Base-by-base conservation (phyloP, 1,139 yeast genomes). In the Sugiyamaella paludigena region DNA sequence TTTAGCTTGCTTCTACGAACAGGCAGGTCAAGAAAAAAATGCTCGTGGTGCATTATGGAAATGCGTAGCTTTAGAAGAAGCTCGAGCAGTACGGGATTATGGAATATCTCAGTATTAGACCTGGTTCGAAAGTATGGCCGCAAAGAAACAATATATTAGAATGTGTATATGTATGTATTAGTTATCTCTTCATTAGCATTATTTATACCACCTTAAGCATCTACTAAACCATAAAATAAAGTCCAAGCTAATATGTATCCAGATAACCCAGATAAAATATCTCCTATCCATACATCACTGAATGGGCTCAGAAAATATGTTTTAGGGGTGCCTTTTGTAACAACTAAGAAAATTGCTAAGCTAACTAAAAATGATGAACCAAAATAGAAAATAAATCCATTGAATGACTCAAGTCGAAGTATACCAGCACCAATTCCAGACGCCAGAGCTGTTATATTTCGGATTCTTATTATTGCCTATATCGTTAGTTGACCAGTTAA, bases 241-340 rank as follows among this genome's bases (percentile, higher is more conserved):
- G 95, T 85, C 96, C 96, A 87, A 74, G 85, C 81, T 83, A 87
- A 83, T 27, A 85, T 73, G 61, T 73, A 87, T 13, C 92, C 87
- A 2, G 91, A 80, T 12, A 84, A 61, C 50, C 82, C 82, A 35
- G 82, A 70, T 13, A 79, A 69, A 5, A 85, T 54, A 12, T 84
- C 80, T 40, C 75, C 79, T 2, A 83, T 47, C 53, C 82, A 76
- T 0, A 87, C 67, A 49, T 80, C 84, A 37, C 72, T 73, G 2
- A 77, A n/a, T 0, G 89, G 86, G 35, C 65, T 72, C 29, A 70
- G 66, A 61, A 77, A 86, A 65, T 74, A 86, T 45, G 65, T 63
- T 2, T 60, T 51, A 0, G 85, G 78, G 6, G 68, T 58, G 0
- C 75, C 67, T 42, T 72, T 69, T 45, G 81, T 75, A 42, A 78